These are phyloP conservation scores for Hypomyces perniciosus DNA, from an alignment of 2,329 filamentous ascomycete species.

Conservation along the genomic window DNA sequence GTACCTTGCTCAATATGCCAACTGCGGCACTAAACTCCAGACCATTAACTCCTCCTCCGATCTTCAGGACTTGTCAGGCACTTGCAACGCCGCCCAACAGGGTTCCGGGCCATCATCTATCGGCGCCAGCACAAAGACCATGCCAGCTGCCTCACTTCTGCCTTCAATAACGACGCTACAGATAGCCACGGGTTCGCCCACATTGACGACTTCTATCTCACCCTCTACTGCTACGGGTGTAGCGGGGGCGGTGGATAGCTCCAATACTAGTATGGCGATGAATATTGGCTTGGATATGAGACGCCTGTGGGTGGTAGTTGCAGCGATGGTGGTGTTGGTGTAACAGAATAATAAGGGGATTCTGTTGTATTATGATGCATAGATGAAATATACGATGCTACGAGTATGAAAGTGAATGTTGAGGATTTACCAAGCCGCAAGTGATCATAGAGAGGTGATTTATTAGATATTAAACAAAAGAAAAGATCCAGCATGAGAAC, in stretches of 20 bases:
- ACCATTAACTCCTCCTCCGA: constrained; percentile 14
- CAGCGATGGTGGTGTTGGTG: neutral
- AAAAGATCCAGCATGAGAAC: no score
- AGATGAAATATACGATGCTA: no score
- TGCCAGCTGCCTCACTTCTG: neutral
- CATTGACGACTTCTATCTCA: neutral
- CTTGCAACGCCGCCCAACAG: constrained; percentile 8
- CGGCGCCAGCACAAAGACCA: neutral
- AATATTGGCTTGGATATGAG: neutral
- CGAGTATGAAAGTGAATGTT: no score
- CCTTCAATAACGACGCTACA: neutral
- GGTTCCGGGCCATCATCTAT: no score
- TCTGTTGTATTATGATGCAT: no score
- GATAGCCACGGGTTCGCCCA: neutral
- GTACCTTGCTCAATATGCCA: constrained; percentile 45
- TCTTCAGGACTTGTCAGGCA: constrained; percentile 14
- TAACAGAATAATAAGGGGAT: neutral
- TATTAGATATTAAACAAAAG: no score
- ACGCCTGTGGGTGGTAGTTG: neutral
- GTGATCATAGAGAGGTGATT: no score
- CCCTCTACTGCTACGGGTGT: neutral
- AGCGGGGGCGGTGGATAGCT: neutral
- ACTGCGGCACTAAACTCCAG: constrained; percentile 35
- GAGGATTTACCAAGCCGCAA: no score
- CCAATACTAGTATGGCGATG: neutral